These are phyloP conservation scores for Sarocladium oryzae DNA, from an alignment of 2,329 filamentous ascomycete species.

Conservation along the genomic window DNA sequence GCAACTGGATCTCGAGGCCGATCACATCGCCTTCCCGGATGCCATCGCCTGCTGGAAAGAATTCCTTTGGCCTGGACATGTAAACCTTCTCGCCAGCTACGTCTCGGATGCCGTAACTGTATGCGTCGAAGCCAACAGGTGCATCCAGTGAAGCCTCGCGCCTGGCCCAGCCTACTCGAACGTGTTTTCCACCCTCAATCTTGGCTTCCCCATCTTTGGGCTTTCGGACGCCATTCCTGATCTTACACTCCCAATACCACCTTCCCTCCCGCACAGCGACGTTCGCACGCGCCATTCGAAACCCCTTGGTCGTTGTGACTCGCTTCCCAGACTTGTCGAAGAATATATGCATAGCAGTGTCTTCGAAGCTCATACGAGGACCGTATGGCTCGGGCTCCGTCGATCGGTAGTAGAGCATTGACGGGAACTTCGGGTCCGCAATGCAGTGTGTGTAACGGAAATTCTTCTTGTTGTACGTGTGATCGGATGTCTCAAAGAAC, in stretches of 20 bases:
- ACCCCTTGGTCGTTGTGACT: slow-evolving; percentile 87
- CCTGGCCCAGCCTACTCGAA: slow-evolving; percentile 82
- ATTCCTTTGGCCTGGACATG: slow-evolving; percentile 87
- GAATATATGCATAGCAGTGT: slow-evolving; percentile 77
- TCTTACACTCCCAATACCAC: slow-evolving; percentile 91
- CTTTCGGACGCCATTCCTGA: slow-evolving; percentile 64
- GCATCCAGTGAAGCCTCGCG: slow-evolving; percentile 76
- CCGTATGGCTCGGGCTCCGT: slow-evolving; percentile 81
- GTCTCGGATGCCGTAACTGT: slow-evolving; percentile 91
- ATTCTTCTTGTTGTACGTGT: slow-evolving; percentile 60
- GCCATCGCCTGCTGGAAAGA: slow-evolving; percentile 72
- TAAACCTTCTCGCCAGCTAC: slow-evolving; percentile 86
- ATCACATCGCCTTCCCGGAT: slow-evolving; percentile 89
- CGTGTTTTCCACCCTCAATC: slow-evolving; percentile 49
- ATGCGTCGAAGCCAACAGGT: slow-evolving; percentile 81
- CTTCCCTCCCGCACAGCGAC: slow-evolving; percentile 83
- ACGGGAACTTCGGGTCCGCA: slow-evolving; percentile 79
- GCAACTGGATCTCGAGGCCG: slow-evolving; percentile 85
- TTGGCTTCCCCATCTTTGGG: slow-evolving; percentile 35
- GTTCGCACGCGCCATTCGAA: slow-evolving; percentile 85
- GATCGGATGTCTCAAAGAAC: slow-evolving; percentile 58
- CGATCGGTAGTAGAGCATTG: slow-evolving; percentile 81
- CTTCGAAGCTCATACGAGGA: slow-evolving; percentile 85
- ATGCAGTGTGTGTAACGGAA: slow-evolving; percentile 91
- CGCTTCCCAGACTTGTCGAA: slow-evolving; percentile 70